Evolutionary conservation across 495 filamentous ascomycete species (phyloP), one percentile per base, ranked within the genome.

Genomic region (Hypomontagnella submonticulosa): DNA sequence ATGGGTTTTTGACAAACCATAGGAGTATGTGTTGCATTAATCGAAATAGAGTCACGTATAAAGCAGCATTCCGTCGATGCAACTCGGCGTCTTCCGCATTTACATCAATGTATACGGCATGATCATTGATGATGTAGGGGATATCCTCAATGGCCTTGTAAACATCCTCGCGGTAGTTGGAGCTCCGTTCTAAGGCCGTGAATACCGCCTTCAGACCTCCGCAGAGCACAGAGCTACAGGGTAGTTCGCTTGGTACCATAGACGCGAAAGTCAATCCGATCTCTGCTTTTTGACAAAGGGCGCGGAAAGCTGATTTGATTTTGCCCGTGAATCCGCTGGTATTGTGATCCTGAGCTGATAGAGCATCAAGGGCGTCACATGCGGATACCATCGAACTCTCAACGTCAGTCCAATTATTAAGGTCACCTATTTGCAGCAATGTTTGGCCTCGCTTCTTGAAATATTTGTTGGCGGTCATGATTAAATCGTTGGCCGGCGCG

Each of bases 181-280:
- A 12, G 6, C 57, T 61, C 6, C 23, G 36, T 20, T 61, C 12
- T 41, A 66, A 11, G 8, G 56, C 67, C 6, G 40, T 61, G 44
- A 67, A 64, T 23, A 66, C 48, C 9, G 65, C 55, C 15, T 72
- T 67, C 4, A 66, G 59, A 1, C 61, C 62, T 2, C 61, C 62
- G 36, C 57, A 66, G 23, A 70, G 51, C 13, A 59, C 52, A 0
- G 61, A 33, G 32, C 47, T 36, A 13, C 47, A 50, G 2, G 47
- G 47, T 6, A 50, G 12, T 36, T 50, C 47, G 16, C 18, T 19
- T 16, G 47, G 47, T 7, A 50, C 32, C 47, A 50, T 50, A 18
- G 47, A 50, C 13, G 16, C 47, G 32, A 50, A 50, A 19, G 47
- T 50, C 13, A 30, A 36, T 0, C 47, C 47, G 8, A 50, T 36